These are phyloP conservation scores for Tuber microsphaerosporum DNA, from an alignment of 495 filamentous ascomycete species.

Conservation along the genomic window DNA sequence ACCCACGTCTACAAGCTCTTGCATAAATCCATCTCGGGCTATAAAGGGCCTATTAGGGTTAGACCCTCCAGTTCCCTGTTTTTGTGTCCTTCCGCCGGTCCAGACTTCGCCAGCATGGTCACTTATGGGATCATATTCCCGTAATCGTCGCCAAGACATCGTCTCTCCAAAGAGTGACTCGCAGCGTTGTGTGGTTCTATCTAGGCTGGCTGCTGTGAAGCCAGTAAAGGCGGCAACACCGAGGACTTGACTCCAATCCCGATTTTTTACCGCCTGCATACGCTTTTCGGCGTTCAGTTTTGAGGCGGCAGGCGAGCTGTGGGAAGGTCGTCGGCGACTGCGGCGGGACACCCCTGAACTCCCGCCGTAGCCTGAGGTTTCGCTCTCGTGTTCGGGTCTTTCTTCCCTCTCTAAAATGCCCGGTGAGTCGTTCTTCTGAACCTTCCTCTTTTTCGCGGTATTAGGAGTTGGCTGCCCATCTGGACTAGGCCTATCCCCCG, in stretches of 20 bases:
- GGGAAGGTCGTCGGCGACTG: conserved; percentile 6
- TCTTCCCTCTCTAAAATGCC: background rate
- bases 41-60: background rate
- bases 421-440: background rate
- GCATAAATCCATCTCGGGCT: conserved; percentile 21
- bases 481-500: background rate
- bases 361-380: background rate
- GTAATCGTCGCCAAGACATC: conserved; percentile 24
- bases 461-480: conserved; percentile 6
- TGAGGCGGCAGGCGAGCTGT: background rate
- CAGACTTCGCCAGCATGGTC: conserved; percentile 12
- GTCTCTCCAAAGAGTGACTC: conserved; percentile 17
- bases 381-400: background rate
- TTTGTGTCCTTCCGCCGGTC: conserved; percentile 13
- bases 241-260: conserved; percentile 30
- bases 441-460: conserved; percentile 8
- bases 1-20: background rate
- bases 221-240: conserved; percentile 23
- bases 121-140: background rate
- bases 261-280: background rate
- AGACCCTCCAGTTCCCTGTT: background rate
- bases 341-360: background rate
- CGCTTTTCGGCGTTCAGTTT: conserved; percentile 16
- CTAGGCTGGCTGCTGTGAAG: conserved; percentile 12
- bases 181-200: conserved; percentile 18